These are phyloP conservation scores for Suillus ampliporus DNA, from an alignment of 768 basidiomycete species.

Conservation along the genomic window DNA sequence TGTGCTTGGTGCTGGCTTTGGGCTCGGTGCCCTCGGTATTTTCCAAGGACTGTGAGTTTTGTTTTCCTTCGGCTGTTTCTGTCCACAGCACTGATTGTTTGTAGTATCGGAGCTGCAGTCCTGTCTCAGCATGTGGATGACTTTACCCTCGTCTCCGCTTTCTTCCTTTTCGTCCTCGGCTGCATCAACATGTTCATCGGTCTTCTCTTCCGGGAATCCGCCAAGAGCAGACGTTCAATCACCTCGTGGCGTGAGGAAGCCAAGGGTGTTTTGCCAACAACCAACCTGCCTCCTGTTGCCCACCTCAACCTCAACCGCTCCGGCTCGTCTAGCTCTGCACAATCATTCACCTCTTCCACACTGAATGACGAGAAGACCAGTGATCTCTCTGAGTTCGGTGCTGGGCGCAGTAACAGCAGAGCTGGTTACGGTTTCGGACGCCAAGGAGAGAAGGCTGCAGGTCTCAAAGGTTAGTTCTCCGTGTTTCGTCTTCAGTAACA, in stretches of 20 bases:
- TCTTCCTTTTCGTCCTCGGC: constrained; percentile 92
- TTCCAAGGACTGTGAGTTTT: constrained; percentile 87
- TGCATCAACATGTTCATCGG: constrained; percentile 85
- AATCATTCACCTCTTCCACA: constrained; percentile 33
- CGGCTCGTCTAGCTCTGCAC: constrained; percentile 27
- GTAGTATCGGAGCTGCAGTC: constrained; percentile 70
- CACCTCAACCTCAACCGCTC: constrained; percentile 29
- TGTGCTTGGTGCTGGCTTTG: constrained; percentile 82
- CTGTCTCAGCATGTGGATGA: constrained; percentile 83
- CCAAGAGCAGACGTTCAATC: constrained; percentile 66
- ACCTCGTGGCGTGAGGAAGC: constrained; percentile 64
- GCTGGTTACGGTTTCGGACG: constrained; percentile 79
- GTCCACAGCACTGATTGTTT: constrained; percentile 13
- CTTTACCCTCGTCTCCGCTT: constrained; percentile 89
- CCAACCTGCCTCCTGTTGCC: constrained; percentile 37
- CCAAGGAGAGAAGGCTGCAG: constrained; percentile 77
- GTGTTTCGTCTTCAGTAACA: no score
- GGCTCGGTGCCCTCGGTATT: constrained; percentile 84
- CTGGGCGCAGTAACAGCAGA: constrained; percentile 36
- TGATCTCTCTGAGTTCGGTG: constrained; percentile 28
- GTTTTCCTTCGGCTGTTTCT: constrained; percentile 4
- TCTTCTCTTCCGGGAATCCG: constrained; percentile 69
- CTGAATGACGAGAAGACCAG: constrained; percentile 34
- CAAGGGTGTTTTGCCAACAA: constrained; percentile 56
- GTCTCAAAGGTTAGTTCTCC: constrained; percentile 52